Conservation (phyloP, 495 filamentous ascomycete genomes). For the Xylaria intraflava region DNA sequence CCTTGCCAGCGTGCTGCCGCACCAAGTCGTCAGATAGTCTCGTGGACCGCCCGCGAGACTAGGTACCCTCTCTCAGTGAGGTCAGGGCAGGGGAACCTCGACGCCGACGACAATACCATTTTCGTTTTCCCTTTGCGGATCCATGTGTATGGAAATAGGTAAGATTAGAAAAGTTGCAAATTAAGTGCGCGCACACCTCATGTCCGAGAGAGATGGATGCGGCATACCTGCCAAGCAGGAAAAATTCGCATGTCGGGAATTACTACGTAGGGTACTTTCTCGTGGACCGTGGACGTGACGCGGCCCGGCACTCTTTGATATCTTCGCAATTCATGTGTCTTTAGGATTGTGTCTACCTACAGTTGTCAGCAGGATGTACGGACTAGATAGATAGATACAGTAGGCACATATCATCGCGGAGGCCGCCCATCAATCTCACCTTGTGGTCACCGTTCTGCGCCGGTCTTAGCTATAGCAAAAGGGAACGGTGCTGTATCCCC, state of each 20-base stretch:
- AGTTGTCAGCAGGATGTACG: no score
- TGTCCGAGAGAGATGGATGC: not conserved
- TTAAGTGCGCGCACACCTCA: not conserved
- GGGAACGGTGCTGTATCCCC: not conserved
- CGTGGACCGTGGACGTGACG: not conserved
- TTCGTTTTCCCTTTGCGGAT: not conserved
- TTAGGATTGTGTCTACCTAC: no score
- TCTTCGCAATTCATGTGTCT: no score
- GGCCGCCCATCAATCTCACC: conserved; percentile 3
- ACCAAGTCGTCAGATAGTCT: not conserved
- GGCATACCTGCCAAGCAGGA: conserved; percentile 10
- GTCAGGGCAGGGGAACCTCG: not conserved
- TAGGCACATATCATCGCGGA: conserved; percentile 1
- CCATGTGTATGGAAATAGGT: no score
- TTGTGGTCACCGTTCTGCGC: not conserved
- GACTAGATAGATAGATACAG: not conserved
- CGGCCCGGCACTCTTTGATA: conserved; percentile 10
- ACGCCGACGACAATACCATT: not conserved
- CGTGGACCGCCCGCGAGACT: not conserved
- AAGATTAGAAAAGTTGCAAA: not conserved
- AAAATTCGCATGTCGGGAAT: conserved; percentile 8
- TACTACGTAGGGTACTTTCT: not conserved
- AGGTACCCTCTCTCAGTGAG: not conserved
- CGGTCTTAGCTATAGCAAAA: not conserved
- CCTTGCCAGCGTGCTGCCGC: not conserved